Percentiles rank a stretch among this genome's conserved stretches.
Evolutionary conservation across 345 rosid species (phyloP).

Genomic region (Aquilaria sinensis): DNA sequence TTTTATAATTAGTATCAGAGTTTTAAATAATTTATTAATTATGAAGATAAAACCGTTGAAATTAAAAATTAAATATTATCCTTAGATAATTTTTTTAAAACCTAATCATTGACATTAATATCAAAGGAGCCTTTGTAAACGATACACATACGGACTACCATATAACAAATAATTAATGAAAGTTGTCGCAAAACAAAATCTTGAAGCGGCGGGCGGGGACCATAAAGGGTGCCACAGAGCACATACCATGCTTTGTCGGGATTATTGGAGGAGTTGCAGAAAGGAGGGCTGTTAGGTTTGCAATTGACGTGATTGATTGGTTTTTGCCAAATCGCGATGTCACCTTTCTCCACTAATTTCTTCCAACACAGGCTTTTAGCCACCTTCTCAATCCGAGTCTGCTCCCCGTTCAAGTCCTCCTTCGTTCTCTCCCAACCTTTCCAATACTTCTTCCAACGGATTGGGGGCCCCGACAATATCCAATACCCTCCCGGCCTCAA

Average conservation of each 20-base stretch:
- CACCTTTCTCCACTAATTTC: constrained; percentile 46
- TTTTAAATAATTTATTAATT: too few relatives aligned
- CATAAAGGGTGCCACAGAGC: not conserved
- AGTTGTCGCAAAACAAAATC: too few relatives aligned
- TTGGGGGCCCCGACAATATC: constrained; percentile 70
- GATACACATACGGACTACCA: too few relatives aligned
- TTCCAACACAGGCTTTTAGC: constrained; percentile 57
- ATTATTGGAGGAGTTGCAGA: constrained; percentile 35
- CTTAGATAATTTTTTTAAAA: too few relatives aligned
- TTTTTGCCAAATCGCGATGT: constrained; percentile 66
- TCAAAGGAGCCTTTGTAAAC: too few relatives aligned
- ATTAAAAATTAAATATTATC: too few relatives aligned
- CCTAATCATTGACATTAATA: too few relatives aligned
- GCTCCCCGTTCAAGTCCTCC: constrained; percentile 48
- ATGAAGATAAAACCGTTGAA: too few relatives aligned
- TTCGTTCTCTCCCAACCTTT: constrained; percentile 46
- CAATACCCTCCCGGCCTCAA: constrained; percentile 71
- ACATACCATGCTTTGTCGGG: constrained; percentile 47
- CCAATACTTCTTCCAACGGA: constrained; percentile 49
- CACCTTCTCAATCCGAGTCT: constrained; percentile 30
- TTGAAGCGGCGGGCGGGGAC: too few relatives aligned
- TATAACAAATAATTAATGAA: too few relatives aligned
- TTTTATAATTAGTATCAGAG: too few relatives aligned
- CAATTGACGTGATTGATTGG: constrained; percentile 51
- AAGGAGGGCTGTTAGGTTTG: constrained; percentile 25